These are phyloP conservation scores for Adansonia madagascariensis DNA, from an alignment of 441 rosid genomes.

Conservation along the genomic window DNA sequence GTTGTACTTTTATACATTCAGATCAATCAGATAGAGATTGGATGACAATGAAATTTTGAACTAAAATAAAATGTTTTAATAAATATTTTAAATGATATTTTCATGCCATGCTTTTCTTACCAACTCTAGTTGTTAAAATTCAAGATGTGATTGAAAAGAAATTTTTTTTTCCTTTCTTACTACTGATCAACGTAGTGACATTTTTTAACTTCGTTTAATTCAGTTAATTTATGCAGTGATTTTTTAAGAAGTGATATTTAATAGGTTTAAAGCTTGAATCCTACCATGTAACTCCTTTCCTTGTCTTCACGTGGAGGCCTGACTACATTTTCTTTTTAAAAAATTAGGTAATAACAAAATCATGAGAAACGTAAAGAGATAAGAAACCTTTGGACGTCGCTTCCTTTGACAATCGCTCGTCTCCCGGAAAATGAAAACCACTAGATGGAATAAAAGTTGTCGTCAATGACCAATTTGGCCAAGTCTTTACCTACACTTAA, in stretches of 20 bases:
- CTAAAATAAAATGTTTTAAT: neutral
- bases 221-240: too few species aligned
- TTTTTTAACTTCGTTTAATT: neutral
- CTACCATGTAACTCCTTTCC: too few species aligned
- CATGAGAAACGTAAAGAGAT: conserved; percentile 14
- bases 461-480: conserved; percentile 4
- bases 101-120: neutral
- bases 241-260: too few species aligned
- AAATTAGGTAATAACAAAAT: neutral
- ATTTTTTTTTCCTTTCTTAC: neutral
- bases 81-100: too few species aligned
- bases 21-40: neutral
- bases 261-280: too few species aligned
- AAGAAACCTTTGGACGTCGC: neutral
- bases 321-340: neutral
- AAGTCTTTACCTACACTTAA: conserved; percentile 19
- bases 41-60: neutral
- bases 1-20: neutral
- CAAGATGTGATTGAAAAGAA: neutral
- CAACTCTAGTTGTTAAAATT: neutral
- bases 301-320: too few species aligned
- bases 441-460: neutral
- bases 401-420: conserved; percentile 4
- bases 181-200: neutral
- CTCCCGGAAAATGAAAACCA: neutral